Conservation (phyloP, 495 filamentous ascomycete genomes). For the Astrothelium macrocarpum region DNA sequence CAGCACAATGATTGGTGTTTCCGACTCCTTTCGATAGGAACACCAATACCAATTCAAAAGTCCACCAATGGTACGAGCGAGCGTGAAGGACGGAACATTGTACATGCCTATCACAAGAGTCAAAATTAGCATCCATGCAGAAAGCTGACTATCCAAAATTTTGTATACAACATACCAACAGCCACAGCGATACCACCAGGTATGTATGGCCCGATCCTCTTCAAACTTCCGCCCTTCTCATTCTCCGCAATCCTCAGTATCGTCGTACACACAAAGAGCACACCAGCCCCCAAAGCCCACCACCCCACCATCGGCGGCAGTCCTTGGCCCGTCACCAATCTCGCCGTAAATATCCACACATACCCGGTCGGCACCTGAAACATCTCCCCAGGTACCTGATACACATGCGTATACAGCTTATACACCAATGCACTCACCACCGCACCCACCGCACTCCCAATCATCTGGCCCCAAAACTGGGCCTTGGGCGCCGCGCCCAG, state of each 20-base stretch:
- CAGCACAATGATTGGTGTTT: conserved; percentile 52
- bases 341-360: conserved; percentile 94
- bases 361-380: conserved; percentile 93
- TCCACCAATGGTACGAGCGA: conserved; percentile 81
- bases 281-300: conserved; percentile 60
- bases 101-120: conserved; percentile 62
- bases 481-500: conserved; percentile 86
- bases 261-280: conserved; percentile 61
- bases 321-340: conserved; percentile 87
- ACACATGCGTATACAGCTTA: conserved; percentile 81
- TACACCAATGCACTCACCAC: conserved; percentile 82
- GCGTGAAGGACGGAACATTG: conserved; percentile 90
- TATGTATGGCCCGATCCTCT: conserved; percentile 46
- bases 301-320: conserved; percentile 72
- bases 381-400: conserved; percentile 72
- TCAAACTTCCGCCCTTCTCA: conserved; percentile 25
- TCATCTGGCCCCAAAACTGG: conserved; percentile 93
- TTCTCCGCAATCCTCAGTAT: conserved; percentile 51
- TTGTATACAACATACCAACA: conserved; percentile 46
- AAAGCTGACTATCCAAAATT: not conserved
- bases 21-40: conserved; percentile 37
- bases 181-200: conserved; percentile 94
- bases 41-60: conserved; percentile 77
- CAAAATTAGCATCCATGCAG: not conserved
- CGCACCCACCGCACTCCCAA: conserved; percentile 82